A percentile compares a stretch with the other conserved stretches of the same genome.
Evolutionary conservation across 306 rosid species (phyloP).

Genomic region (Alnus glutinosa): DNA sequence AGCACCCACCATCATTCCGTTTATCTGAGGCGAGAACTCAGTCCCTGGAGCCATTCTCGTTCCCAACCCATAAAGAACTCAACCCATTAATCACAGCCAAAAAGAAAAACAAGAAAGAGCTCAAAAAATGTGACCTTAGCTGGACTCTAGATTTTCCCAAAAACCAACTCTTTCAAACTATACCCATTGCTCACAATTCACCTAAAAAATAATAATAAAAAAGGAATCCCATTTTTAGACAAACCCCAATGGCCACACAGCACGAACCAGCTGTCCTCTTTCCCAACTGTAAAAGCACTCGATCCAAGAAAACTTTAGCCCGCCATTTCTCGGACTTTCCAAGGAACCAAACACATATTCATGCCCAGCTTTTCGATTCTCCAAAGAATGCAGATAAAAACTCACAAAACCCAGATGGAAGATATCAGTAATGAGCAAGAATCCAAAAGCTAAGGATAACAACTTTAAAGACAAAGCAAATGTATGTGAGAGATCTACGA

Average conservation of each 20-base stretch:
- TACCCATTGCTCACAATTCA: constrained; percentile 18
- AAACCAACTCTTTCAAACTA: constrained; percentile 25
- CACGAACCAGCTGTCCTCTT: constrained; percentile 31
- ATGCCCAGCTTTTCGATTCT: constrained; percentile 8
- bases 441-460: constrained; percentile 26
- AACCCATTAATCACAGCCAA: constrained; percentile 21
- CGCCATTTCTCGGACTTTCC: not conserved
- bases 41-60: constrained; percentile 43
- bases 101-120: constrained; percentile 15
- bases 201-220: not conserved
- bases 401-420: constrained; percentile 26
- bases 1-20: constrained; percentile 32
- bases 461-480: constrained; percentile 7
- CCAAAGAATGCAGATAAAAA: constrained; percentile 16
- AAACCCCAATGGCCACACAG: constrained; percentile 23
- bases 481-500: not conserved
- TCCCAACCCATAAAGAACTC: constrained; percentile 32
- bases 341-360: constrained; percentile 26
- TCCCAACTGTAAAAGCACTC: constrained; percentile 22
- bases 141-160: constrained; percentile 8
- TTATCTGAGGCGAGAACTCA: constrained; percentile 30
- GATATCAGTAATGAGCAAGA: constrained; percentile 1
- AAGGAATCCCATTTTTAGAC: constrained; percentile 24
- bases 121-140: constrained; percentile 13
- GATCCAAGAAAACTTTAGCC: constrained; percentile 39